Evolutionary conservation across 1,139 yeast genomes (phyloP), one percentile per base, ranked within the genome.

Genomic region (Wickerhamomyces sp.): DNA sequence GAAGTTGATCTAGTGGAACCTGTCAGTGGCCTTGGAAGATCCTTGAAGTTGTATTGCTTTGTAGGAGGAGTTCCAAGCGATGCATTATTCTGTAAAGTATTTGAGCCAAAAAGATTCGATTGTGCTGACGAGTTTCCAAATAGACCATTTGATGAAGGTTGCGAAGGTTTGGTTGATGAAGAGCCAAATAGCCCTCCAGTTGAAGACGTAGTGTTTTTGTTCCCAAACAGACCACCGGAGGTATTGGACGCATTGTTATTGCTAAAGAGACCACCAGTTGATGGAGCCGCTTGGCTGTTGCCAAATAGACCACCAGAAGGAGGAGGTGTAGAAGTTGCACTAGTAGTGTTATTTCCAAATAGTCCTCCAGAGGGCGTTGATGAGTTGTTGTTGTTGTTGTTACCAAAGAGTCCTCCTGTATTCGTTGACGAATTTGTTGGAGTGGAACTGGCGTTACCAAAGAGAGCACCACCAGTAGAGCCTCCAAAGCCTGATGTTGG

Each of bases 21-120:
- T 1, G 67, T 61, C 14, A 64, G 51, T 2, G 69, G 54, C 29
- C 57, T 60, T 14, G 69, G 69, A 51, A 64, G 55, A 12, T 50
- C 56, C n/a, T 57, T 53, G 17, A 59, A 47, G 23, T 49, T 43
- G 26, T 47, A 44, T 28, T 52, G 54, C 32, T 45, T 38, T 41
- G 44, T 22, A 23, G 48, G 50, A 2, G 52, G 39, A 5, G 38
- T 32, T 18, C 41, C 24, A 21, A 7, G 15, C 12, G 25, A 13
- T 5, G 20, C 15, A 12, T 28, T 28, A 14, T 28, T 28, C 30
- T 23, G 32, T 18, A 37, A 28, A 26, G 16, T 36, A 18, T 26
- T 28, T 13, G 41, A 30, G 3, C 26, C 26, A 6, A 24, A 24
- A 3, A 24, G 17, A 4, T 10, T 10, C 10, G 21, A 19, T 19